Conservation (phyloP, 2,329 filamentous ascomycete genomes). For the Periglandula ipomoeae region DNA sequence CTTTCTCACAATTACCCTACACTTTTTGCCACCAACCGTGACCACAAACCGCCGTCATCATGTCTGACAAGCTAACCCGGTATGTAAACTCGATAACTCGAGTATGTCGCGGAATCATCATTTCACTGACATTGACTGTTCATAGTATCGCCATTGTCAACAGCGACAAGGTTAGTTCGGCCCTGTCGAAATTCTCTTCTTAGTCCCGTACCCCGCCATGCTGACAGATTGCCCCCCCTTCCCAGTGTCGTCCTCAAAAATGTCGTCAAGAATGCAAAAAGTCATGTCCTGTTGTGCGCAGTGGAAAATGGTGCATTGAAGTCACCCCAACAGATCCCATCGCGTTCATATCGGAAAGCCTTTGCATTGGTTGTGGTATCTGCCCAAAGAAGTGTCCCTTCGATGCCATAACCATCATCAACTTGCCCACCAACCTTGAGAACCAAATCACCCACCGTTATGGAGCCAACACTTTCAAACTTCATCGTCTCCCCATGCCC, state of each 20-base stretch:
- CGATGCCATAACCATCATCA: slow-evolving; percentile 99
- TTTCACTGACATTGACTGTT: slow-evolving; percentile 16
- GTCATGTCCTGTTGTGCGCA: slow-evolving; percentile 92
- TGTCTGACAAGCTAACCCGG: slow-evolving; percentile 94
- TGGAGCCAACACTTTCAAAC: slow-evolving; percentile 99
- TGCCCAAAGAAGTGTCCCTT: slow-evolving; percentile 99
- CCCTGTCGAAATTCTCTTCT: slow-evolving; percentile 5
- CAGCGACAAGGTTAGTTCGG: slow-evolving; percentile 73
- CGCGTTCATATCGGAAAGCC: slow-evolving; percentile 92
- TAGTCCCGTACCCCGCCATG: slow-evolving; percentile 17
- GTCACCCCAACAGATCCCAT: slow-evolving; percentile 76
- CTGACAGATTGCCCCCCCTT: slow-evolving; percentile 19
- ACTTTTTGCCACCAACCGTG: background rate
- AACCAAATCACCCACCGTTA: slow-evolving; percentile 97
- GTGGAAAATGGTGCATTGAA: slow-evolving; percentile 96
- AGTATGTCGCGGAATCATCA: background rate
- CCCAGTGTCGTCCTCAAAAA: slow-evolving; percentile 48
- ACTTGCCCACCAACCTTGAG: slow-evolving; percentile 97
- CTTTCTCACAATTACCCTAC: slow-evolving; percentile 6
- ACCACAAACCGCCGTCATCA: slow-evolving; percentile 34
- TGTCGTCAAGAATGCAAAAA: slow-evolving; percentile 99
- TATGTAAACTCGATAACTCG: slow-evolving; percentile 35
- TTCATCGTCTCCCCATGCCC: slow-evolving; percentile 92
- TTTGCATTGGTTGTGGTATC: slow-evolving; percentile 98
- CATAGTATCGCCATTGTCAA: slow-evolving; percentile 96